These are phyloP conservation scores for Aspergillus asperescens DNA, from an alignment of 495 filamentous ascomycete species.

Conservation along the genomic window DNA sequence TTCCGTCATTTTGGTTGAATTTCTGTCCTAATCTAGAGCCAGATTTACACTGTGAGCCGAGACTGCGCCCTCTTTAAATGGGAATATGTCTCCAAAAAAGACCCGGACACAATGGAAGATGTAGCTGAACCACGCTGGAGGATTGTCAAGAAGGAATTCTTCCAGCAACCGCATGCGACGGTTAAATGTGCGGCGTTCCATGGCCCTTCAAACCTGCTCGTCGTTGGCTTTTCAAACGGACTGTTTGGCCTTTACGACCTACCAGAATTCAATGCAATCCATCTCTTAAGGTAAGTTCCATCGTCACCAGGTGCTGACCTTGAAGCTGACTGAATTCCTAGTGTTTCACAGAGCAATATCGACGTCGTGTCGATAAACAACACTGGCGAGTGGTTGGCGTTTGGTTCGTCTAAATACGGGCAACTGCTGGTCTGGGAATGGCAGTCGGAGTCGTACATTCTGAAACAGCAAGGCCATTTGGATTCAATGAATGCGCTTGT, in stretches of 20 bases:
- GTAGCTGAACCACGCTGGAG: constrained; percentile 70
- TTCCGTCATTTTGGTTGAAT: constrained; percentile 28
- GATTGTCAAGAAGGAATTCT: constrained; percentile 81
- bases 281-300: constrained; percentile 58
- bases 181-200: constrained; percentile 87
- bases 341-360: constrained; percentile 93
- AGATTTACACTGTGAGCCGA: constrained; percentile 69
- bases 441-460: constrained; percentile 98
- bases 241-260: constrained; percentile 91
- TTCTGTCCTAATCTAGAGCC: constrained; percentile 39
- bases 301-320: background rate
- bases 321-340: constrained; percentile 27
- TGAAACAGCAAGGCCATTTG: constrained; percentile 96
- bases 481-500: constrained; percentile 92
- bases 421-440: constrained; percentile 98
- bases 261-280: constrained; percentile 94
- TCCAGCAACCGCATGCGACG: constrained; percentile 83
- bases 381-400: constrained; percentile 93
- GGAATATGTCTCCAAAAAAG: constrained; percentile 53
- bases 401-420: constrained; percentile 92
- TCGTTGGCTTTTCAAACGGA: constrained; percentile 91
- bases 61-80: constrained; percentile 64
- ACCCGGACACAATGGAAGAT: constrained; percentile 54
- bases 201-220: constrained; percentile 74
- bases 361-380: constrained; percentile 90